phyloP scores from a whole-genome alignment of 2,329 filamentous ascomycete species.

The Ceratocystis variospora region DNA sequence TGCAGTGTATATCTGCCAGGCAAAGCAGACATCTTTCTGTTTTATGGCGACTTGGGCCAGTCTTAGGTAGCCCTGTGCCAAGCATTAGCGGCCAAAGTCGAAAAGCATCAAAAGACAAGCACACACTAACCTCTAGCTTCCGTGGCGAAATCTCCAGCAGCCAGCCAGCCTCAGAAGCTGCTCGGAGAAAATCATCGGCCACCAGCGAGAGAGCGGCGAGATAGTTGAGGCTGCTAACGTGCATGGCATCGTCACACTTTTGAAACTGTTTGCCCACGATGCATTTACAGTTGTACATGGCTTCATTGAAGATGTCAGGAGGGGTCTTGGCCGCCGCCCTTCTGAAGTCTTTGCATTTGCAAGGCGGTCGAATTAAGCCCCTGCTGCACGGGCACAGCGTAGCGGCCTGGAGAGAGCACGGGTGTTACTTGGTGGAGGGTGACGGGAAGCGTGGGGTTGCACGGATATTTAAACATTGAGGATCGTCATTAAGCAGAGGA shows the following conservation, averaged over 20 bases:
- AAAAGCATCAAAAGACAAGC: not conserved
- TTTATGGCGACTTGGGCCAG: constrained; percentile 30
- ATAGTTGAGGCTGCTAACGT: constrained; percentile 32
- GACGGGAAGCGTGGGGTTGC: too few species aligned
- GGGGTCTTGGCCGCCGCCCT: constrained; percentile 20
- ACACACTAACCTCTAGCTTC: constrained; percentile 28
- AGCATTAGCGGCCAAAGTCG: not conserved
- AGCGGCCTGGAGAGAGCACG: not conserved
- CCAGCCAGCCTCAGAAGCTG: constrained; percentile 31
- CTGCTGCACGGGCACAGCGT: constrained; percentile 26
- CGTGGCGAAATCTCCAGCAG: constrained; percentile 31
- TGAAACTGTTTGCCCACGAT: constrained; percentile 28
- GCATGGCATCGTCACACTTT: constrained; percentile 29
- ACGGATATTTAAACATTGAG: too few species aligned
- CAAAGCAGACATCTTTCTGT: constrained; percentile 28
- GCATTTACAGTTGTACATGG: constrained; percentile 30
- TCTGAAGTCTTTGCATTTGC: constrained; percentile 31
- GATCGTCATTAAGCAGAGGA: not conserved
- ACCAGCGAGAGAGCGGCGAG: constrained; percentile 28
- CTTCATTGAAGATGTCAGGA: constrained; percentile 28
- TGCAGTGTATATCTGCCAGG: constrained; percentile 30
- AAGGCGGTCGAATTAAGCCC: constrained; percentile 27
- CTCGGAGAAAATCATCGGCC: constrained; percentile 29
- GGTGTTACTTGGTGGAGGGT: too few species aligned
- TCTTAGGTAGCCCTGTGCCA: constrained; percentile 30